phyloP scores from a whole-genome alignment of 2,329 filamentous ascomycete genomes.

The Fusarium verticillioides region DNA sequence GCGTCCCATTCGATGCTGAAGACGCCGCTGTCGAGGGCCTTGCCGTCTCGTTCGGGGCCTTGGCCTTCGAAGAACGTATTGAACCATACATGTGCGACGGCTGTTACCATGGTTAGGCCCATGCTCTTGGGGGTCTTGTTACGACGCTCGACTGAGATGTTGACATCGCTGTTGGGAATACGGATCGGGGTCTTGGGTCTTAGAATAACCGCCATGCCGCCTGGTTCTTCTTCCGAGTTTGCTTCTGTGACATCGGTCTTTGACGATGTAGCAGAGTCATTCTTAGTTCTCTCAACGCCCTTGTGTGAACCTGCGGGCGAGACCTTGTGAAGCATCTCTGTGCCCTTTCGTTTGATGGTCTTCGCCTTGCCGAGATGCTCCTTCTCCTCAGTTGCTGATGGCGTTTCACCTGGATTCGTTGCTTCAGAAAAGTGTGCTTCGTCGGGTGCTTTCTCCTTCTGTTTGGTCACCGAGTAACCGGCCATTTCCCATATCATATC shows the following conservation, averaged over 20 bases:
- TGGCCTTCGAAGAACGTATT: slow-evolving; percentile 92
- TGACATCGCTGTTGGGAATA: slow-evolving; percentile 85
- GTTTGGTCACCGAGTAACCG: slow-evolving; percentile 47
- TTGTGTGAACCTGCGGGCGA: slow-evolving; percentile 36
- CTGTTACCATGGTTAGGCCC: slow-evolving; percentile 89
- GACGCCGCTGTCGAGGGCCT: slow-evolving; percentile 73
- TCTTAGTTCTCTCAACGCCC: slow-evolving; percentile 36
- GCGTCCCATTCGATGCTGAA: slow-evolving; percentile 70
- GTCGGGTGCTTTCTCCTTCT: slow-evolving; percentile 51
- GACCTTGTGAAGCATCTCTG: slow-evolving; percentile 50
- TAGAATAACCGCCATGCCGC: slow-evolving; percentile 81
- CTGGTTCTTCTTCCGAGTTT: slow-evolving; percentile 59
- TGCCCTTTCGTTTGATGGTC: slow-evolving; percentile 45
- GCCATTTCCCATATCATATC: slow-evolving; percentile 67
- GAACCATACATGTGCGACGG: slow-evolving; percentile 96
- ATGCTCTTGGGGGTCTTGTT: slow-evolving; percentile 82
- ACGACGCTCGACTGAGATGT: slow-evolving; percentile 87
- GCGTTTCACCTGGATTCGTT: slow-evolving; percentile 39
- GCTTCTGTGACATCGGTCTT: slow-evolving; percentile 32
- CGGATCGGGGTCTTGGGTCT: slow-evolving; percentile 75
- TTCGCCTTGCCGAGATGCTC: slow-evolving; percentile 29
- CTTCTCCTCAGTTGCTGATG: slow-evolving; percentile 9
- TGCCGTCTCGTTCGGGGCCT: slow-evolving; percentile 74
- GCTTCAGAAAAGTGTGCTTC: slow-evolving; percentile 49
- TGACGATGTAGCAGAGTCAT: slow-evolving; percentile 33